Conservation (phyloP, 805 yeast genomes). For the Wickerhamiella kurtzmanii region DNA sequence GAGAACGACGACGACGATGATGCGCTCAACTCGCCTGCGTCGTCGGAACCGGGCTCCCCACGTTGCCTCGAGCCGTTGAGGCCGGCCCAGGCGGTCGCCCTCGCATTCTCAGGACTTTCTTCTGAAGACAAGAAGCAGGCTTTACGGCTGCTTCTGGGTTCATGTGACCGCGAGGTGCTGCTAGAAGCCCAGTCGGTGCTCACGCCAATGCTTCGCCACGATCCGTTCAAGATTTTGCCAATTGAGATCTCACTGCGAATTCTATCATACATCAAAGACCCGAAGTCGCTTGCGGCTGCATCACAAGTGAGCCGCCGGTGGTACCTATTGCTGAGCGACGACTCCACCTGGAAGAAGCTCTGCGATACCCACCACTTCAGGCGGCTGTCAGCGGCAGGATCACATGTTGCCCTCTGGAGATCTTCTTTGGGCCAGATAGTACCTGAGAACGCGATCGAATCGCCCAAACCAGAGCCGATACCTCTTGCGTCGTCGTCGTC, state of each 20-base stretch:
- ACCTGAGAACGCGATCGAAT: conserved; percentile 1
- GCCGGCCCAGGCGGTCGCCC: background rate
- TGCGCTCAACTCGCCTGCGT: background rate
- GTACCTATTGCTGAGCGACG: conserved; percentile 34
- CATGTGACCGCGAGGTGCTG: conserved; percentile 21
- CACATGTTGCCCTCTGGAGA: conserved; percentile 17
- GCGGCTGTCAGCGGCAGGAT: conserved; percentile 26
- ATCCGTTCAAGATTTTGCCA: conserved; percentile 45
- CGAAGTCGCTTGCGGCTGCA: conserved; percentile 73
- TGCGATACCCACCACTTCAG: conserved; percentile 28
- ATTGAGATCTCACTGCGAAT: conserved; percentile 71
- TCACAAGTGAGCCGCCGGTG: conserved; percentile 83
- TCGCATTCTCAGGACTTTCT: conserved; percentile 13
- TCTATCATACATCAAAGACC: conserved; percentile 72
- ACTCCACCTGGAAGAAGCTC: conserved; percentile 30
- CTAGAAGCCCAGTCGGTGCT: conserved; percentile 21
- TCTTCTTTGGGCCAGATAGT: conserved; percentile 1
- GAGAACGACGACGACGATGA: too few species aligned
- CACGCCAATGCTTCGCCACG: conserved; percentile 28
- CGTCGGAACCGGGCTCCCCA: background rate
- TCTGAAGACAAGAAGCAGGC: conserved; percentile 14
- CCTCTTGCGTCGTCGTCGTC: too few species aligned
- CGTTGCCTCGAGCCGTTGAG: background rate
- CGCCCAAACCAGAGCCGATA: background rate
- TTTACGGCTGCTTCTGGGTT: conserved; percentile 17